Conservation (phyloP, 148 eudicot genomes). For the Spergularia bocconei region DNA sequence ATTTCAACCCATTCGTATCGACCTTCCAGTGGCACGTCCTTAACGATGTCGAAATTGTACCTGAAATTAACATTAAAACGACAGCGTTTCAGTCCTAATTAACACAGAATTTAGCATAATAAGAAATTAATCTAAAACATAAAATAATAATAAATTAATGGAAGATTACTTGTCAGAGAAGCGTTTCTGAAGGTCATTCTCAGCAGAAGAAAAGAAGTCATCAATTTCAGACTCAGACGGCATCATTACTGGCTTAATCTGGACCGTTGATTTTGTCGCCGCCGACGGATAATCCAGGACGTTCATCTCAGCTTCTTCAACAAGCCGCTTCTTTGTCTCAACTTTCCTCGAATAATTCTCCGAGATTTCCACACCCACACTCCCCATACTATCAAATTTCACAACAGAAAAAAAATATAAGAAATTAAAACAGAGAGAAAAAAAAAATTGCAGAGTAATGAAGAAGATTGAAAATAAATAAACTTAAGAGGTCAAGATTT, state of each 20-base stretch:
- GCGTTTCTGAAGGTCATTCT: constrained; percentile 54
- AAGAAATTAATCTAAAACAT: too few species aligned
- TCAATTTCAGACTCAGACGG: constrained; percentile 71
- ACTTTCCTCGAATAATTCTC: neutral
- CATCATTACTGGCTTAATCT: constrained; percentile 35
- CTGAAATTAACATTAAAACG: constrained; percentile 34
- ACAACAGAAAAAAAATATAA: too few species aligned
- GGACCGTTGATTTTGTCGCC: constrained; percentile 22
- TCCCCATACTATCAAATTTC: neutral
- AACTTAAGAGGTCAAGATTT: neutral
- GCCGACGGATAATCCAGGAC: constrained; percentile 8
- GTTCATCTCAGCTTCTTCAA: constrained; percentile 11
- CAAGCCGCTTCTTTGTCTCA: constrained; percentile 1
- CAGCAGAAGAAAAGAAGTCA: constrained; percentile 75
- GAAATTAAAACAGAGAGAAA: too few species aligned
- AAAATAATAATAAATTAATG: neutral
- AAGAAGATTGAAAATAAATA: neutral
- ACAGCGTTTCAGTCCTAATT: neutral
- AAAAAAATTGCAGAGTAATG: neutral
- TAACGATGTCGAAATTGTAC: constrained; percentile 77
- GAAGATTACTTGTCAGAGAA: constrained; percentile 61
- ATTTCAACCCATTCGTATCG: constrained; percentile 79
- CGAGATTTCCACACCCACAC: neutral
- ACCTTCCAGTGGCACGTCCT: constrained; percentile 72
- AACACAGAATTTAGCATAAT: too few species aligned